Conservation (phyloP, 352 stramenopile genomes). For the Thalassiosira exigua region DNA sequence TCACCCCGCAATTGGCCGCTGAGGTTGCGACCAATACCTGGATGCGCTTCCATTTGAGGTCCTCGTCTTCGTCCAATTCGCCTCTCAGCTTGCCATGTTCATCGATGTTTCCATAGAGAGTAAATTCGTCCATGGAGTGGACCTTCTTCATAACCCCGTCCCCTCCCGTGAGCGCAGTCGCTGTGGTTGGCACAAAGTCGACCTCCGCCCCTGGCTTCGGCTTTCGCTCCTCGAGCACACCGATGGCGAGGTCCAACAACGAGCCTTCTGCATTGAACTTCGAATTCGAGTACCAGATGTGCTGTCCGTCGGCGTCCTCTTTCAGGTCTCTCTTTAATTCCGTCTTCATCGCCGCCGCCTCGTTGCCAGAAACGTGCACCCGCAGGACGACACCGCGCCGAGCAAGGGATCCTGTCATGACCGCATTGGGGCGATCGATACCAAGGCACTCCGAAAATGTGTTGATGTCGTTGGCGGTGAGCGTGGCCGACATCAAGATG, state of each 20-base stretch:
- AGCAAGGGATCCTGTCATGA: neutral
- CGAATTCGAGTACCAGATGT: constrained; percentile 26
- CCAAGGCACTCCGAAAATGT: neutral
- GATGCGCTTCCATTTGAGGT: neutral
- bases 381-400: neutral
- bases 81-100: no score
- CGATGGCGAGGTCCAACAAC: neutral
- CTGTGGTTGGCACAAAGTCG: no score
- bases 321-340: neutral
- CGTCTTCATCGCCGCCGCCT: neutral
- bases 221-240: no score
- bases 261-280: constrained; percentile 7
- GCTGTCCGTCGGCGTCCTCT: neutral
- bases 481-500: neutral
- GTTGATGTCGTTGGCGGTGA: neutral
- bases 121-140: constrained; percentile 14
- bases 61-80: no score
- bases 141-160: constrained; percentile 2
- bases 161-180: neutral
- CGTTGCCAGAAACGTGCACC: constrained; percentile 3
- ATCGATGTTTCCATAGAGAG: constrained; percentile 21
- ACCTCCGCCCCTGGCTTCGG: no score
- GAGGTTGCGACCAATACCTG: constrained; percentile 2
- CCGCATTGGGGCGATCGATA: neutral
- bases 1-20: constrained; percentile 24